Evolutionary conservation across 352 stramenopile species (phyloP).

Genomic region (Phytophthora quininea): DNA sequence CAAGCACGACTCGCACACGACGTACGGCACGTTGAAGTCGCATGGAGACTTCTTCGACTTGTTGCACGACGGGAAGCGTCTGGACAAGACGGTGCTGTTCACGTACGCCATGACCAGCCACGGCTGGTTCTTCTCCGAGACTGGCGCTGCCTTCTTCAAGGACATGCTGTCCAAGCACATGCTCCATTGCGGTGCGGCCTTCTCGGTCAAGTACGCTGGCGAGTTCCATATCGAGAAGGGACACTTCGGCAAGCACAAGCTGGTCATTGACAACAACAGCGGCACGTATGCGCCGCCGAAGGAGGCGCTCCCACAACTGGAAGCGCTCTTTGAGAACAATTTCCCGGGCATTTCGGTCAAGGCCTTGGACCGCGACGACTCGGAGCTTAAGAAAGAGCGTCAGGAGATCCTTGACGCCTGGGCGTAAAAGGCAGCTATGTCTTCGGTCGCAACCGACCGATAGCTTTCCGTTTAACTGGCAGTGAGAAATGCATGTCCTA

Average conservation of each 20-base stretch:
- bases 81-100: slow-evolving; percentile 40
- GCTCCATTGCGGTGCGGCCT: slow-evolving; percentile 33
- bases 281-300: slow-evolving; percentile 39
- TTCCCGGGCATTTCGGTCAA: slow-evolving; percentile 35
- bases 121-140: slow-evolving; percentile 51
- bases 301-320: slow-evolving; percentile 31
- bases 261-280: slow-evolving; percentile 50
- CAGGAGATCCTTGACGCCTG: slow-evolving; percentile 37
- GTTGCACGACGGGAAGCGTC: slow-evolving; percentile 26
- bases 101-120: slow-evolving; percentile 39
- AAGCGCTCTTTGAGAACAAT: slow-evolving; percentile 35
- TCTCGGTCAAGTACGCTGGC: slow-evolving; percentile 38
- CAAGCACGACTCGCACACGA: slow-evolving; percentile 25
- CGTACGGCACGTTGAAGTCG: slow-evolving; percentile 18
- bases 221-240: slow-evolving; percentile 40
- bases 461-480: not conserved
- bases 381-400: slow-evolving; percentile 30
- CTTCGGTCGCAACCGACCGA: not conserved
- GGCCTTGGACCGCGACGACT: slow-evolving; percentile 26
- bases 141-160: slow-evolving; percentile 42
- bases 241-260: slow-evolving; percentile 17
- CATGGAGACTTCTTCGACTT: slow-evolving; percentile 37
- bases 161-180: slow-evolving; percentile 51
- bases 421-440: slow-evolving; percentile 11
- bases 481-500: slow-evolving; percentile 1